Base-by-base conservation (phyloP, 495 filamentous ascomycete species). In the Gamarada debralockiae region DNA sequence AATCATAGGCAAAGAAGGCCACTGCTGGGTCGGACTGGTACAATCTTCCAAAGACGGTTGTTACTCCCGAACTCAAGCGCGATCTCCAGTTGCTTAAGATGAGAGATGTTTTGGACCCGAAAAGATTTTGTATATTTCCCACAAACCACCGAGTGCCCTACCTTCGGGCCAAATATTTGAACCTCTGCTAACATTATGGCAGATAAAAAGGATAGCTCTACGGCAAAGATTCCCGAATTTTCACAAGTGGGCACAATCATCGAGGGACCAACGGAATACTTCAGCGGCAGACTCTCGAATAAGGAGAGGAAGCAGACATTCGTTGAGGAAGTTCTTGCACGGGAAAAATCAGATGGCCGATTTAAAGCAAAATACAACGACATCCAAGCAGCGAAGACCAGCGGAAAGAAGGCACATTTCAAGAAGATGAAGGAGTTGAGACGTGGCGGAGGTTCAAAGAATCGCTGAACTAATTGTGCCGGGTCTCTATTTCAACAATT, bases 231-330 rank as follows among this genome's bases (percentile, higher is more conserved):
- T 2, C 93, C 93, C 6, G 77, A 90, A 52, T 97, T 84, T 65
- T 92, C 85, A 22, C 88, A 95, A 57, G 83, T 96, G 20, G 93
- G 93, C 40, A 95, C 86, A 2, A 82, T 97, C 47, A 79, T 96
- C 31, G 82, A 95, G 59, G 92, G 92, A 0, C 88, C 91, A 17
- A 90, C 89, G 0, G 93, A 98, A 58, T 95, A 85, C 71, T 87
- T 81, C 71, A 89, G 76, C 56, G 76, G 78, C 14, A 80, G 93
- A 18, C 76, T 97, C 31, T 77, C 80, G 24, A 93, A 91, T 66
- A 95, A 87, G 68, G 86, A 97, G 61, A 77, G 89, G 53, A 96
- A 95, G 73, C 80, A 78, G 57, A 96, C 89, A 3, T 87, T 98
- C 53, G 85, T 92, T n/a, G 89, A 95, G 51, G 90, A 97, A 62